phyloP scores from a whole-genome alignment of 2,329 filamentous ascomycete genomes.

The Diaporthe nobilis region DNA sequence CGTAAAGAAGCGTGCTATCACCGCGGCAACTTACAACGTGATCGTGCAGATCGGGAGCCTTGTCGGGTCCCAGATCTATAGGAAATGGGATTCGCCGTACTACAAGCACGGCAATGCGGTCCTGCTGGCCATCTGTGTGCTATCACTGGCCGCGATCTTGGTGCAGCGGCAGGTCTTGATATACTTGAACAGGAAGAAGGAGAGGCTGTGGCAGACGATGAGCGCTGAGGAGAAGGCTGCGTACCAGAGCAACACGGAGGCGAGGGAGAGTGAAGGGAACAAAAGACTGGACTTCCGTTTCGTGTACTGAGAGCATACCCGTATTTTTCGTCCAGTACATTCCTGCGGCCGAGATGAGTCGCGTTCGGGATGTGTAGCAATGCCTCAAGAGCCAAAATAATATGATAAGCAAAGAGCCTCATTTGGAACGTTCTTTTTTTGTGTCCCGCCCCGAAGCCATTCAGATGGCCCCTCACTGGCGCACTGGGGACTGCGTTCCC shows the following conservation, averaged over 20 bases:
- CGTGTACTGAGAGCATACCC: slow-evolving; percentile 50
- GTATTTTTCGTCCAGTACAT: not conserved
- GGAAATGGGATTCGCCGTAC: slow-evolving; percentile 65
- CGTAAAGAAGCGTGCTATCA: slow-evolving; percentile 64
- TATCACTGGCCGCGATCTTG: slow-evolving; percentile 65
- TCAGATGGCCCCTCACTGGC: not conserved
- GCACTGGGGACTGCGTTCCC: not conserved
- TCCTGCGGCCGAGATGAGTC: not conserved
- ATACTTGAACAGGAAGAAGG: slow-evolving; percentile 64
- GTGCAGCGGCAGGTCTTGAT: slow-evolving; percentile 61
- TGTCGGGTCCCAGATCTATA: slow-evolving; percentile 63
- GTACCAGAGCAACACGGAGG: slow-evolving; percentile 61
- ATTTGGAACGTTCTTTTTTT: not conserved
- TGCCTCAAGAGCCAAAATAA: not conserved
- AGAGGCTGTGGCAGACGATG: slow-evolving; percentile 61
- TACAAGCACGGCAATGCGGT: slow-evolving; percentile 72
- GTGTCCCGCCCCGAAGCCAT: no score
- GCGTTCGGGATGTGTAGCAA: not conserved
- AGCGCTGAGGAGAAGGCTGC: slow-evolving; percentile 57
- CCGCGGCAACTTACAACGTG: slow-evolving; percentile 63
- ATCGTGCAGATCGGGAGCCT: slow-evolving; percentile 62
- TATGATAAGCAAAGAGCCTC: not conserved
- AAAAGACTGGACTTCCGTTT: slow-evolving; percentile 67
- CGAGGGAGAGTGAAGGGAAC: slow-evolving; percentile 63
- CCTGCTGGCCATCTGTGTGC: slow-evolving; percentile 65